Conservation (phyloP, 2,329 filamentous ascomycete genomes). For the Pyrenochaeta sp. region DNA sequence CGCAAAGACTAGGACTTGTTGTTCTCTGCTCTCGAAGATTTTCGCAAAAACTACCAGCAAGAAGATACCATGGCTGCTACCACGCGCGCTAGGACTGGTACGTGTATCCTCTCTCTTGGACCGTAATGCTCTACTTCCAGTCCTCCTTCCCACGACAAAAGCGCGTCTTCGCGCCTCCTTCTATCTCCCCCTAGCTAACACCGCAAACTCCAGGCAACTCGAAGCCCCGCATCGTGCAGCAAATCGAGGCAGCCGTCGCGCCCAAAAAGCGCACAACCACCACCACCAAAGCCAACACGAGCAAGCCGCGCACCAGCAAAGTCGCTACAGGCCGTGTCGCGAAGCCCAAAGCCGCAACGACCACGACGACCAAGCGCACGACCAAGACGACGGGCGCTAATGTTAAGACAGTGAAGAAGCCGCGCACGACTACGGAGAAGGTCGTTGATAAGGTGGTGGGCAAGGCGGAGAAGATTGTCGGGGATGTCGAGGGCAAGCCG, state of each 20-base stretch:
- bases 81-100: conserved; percentile 45
- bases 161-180: no score
- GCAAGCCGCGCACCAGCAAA: conserved; percentile 47
- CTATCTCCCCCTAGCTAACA: no score
- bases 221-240: conserved; percentile 60
- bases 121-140: background rate
- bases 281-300: conserved; percentile 47
- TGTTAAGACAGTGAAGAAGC: conserved; percentile 32
- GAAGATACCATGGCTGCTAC: conserved; percentile 31
- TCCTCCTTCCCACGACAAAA: background rate
- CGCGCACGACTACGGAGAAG: conserved; percentile 36
- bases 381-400: conserved; percentile 13
- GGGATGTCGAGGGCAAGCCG: conserved; percentile 32
- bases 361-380: conserved; percentile 11
- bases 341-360: conserved; percentile 28
- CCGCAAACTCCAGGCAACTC: conserved; percentile 43
- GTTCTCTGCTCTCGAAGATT: background rate
- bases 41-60: no score
- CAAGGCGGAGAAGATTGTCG: conserved; percentile 32
- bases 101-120: no score
- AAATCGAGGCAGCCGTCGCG: conserved; percentile 54
- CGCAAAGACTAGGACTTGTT: no score
- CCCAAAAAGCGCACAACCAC: conserved; percentile 49
- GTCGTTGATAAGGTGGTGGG: conserved; percentile 32
- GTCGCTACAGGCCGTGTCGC: conserved; percentile 37